A percentile compares a stretch with the other conserved stretches of the same genome.
Evolutionary conservation across 2,329 filamentous ascomycete genomes (phyloP).

Genomic region (Davidsoniella eucalypti): DNA sequence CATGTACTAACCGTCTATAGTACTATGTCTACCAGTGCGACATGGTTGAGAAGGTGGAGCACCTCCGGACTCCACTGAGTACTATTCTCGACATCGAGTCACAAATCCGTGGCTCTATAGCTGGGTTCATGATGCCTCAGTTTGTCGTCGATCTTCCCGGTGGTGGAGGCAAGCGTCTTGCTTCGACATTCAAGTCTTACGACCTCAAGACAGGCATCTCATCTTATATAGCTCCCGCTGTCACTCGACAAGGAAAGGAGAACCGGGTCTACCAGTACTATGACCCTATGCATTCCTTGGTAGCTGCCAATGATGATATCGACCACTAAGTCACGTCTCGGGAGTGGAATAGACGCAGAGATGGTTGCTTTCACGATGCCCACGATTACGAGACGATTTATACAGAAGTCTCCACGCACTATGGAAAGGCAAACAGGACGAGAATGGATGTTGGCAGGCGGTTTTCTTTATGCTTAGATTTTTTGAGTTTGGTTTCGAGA

Average conservation of each 20-base stretch:
- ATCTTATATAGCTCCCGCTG: conserved; percentile 37
- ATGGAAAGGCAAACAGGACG: not conserved
- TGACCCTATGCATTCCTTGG: conserved; percentile 27
- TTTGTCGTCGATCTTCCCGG: conserved; percentile 49
- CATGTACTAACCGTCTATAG: conserved; percentile 18
- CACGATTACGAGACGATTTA: no score
- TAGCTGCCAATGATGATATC: not conserved
- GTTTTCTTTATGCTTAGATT: not conserved
- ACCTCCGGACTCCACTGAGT: conserved; percentile 43
- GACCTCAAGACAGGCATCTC: conserved; percentile 36
- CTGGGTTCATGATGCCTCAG: conserved; percentile 44
- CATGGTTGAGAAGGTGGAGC: conserved; percentile 43
- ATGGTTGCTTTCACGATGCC: no score
- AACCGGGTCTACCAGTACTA: conserved; percentile 38
- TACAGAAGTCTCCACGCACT: no score
- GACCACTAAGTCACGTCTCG: no score
- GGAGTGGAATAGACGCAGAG: no score
- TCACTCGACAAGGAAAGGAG: conserved; percentile 29
- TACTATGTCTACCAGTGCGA: conserved; percentile 53
- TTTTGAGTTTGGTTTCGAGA: not conserved
- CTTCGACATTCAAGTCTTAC: conserved; percentile 35
- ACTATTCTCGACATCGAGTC: conserved; percentile 42
- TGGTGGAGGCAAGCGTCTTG: conserved; percentile 46
- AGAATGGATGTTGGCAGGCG: not conserved
- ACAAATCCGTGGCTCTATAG: conserved; percentile 40